phyloP scores from a whole-genome alignment of 495 filamentous ascomycete species.

The Penicillium angulare region DNA sequence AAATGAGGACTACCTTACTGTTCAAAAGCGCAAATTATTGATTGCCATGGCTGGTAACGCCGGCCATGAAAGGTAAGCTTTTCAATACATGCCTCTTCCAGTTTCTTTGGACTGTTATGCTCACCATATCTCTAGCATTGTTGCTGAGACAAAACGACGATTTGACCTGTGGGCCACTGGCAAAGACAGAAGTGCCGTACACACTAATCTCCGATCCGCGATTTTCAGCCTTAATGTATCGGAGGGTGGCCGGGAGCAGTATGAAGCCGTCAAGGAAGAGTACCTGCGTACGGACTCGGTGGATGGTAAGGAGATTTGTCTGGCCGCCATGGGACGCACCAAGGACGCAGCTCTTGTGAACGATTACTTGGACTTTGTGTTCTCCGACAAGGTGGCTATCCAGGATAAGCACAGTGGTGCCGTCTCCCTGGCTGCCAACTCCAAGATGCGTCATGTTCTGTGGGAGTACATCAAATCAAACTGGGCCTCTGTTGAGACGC shows the following conservation, averaged over 20 bases:
- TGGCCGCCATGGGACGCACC: constrained; percentile 73
- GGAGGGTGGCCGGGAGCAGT: constrained; percentile 62
- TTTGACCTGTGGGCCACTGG: constrained; percentile 74
- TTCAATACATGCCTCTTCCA: neutral
- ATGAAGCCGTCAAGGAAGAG: constrained; percentile 76
- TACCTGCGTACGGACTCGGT: constrained; percentile 77
- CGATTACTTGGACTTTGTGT: constrained; percentile 72
- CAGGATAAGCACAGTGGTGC: constrained; percentile 86
- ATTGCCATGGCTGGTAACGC: constrained; percentile 70
- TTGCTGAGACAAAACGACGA: constrained; percentile 66
- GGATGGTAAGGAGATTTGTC: constrained; percentile 84
- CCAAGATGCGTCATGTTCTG: constrained; percentile 62
- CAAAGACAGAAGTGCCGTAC: constrained; percentile 63
- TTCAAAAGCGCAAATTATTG: constrained; percentile 76
- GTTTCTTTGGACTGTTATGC: neutral
- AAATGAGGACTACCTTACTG: constrained; percentile 76
- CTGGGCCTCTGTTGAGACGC: constrained; percentile 66
- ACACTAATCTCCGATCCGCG: constrained; percentile 74
- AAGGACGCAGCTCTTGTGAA: constrained; percentile 65
- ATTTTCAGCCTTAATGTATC: constrained; percentile 78
- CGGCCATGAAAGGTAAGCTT: constrained; percentile 66
- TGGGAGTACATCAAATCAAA: constrained; percentile 84
- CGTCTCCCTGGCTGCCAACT: constrained; percentile 67
- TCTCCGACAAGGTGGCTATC: constrained; percentile 70
- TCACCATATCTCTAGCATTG: constrained; percentile 49